Evolutionary conservation across 768 basidiomycete species (phyloP), one percentile per base, ranked within the genome.

Genomic region (Coprinopsis sp.): DNA sequence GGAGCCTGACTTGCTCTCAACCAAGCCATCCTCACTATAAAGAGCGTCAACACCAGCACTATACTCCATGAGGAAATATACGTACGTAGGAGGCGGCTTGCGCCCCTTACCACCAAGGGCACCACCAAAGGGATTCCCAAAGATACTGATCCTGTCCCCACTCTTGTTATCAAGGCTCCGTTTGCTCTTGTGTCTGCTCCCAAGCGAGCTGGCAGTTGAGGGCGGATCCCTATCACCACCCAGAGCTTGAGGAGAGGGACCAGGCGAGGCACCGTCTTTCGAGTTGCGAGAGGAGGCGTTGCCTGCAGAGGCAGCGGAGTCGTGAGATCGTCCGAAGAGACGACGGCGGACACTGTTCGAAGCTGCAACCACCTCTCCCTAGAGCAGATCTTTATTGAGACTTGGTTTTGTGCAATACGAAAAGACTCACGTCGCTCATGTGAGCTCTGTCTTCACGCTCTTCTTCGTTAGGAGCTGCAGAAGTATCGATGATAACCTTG

Each of bases 51-150:
- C n/a, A 47, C n/a, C 16, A 12, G 22, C n/a, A n/a, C 21, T 10
- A 42, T 21, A 23, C 30, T 3, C 7, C 21, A 38, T 33, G 25
- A 23, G 44, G 22, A 24, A 29, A 10, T 6, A 8, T 53, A 47
- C 55, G 53, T 81, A 82, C 63, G 78, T 78, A 14, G 90, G 91
- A 0, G 91, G 75, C 1, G 92, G 92, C 61, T 96, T 94, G 53
- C 92, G 69, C 31, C 70, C 67, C 61, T 84, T 85, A 23, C 81
- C n/a, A n/a, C n/a, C 78, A 44, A 88, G 58, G 4, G 81, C 68
- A 1, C 79, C 76, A 10, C 69, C 65, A 51, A 90, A 81, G 3
- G 79, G 64, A 16, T 72, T 75, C 12, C 87, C 88, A 58, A 96
- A 95, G 56, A 95, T 81, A 57, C 91, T 92, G 50, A 88, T 62